Base-by-base conservation (phyloP, 78 protist species). In the Pigoraptor vietnamica region DNA sequence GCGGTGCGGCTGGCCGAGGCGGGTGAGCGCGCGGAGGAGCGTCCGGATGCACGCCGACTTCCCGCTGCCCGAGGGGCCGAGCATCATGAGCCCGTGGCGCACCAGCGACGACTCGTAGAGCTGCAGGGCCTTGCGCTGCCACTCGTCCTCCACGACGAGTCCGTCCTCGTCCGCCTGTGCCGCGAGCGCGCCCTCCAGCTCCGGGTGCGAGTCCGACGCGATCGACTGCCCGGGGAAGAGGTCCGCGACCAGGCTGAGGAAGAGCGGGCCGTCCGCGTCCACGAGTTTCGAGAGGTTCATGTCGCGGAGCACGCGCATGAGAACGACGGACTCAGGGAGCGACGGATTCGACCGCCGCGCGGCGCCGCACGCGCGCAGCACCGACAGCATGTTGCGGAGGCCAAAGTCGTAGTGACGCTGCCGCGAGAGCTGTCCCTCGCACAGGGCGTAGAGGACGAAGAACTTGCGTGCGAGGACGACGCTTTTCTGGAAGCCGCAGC, bases 401-500 rank as follows among this genome's bases (percentile, higher is more conserved):
- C 99, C 99, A 89, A 98, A 99, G 95, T 99, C 99, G 91, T 99
- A 99, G 94, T 99, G 99, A 23, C 86, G 25, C 95, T 98, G 99
- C 90, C 89, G 87, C 10, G 97, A 93, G 48, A 99, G 95, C 90
- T 98, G 99, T 67, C 95, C 98, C 82, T 92, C 90, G 92, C 99
- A 98, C 38, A 98, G 95, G 25, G 94, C 37, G 95, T 98, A 99
- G 82, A 99, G 94, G n/a, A 98, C 97, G 29, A 98, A 99, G 88
- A 97, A 92, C 94, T 98, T 98, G 55, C 94, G 89, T 23, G 99
- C 94, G 37, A 99, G 91, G 37, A 25, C 33, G 37, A 96, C 99
- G 0, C 98, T 99, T 23, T 94, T 81, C 24, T 90, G 93, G 95
- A 99, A 98, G 34, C 99, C 99, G 24, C 98, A 99, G 34, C 98